Conservation (phyloP, 495 filamentous ascomycete species). For the Talaromyces liani region DNA sequence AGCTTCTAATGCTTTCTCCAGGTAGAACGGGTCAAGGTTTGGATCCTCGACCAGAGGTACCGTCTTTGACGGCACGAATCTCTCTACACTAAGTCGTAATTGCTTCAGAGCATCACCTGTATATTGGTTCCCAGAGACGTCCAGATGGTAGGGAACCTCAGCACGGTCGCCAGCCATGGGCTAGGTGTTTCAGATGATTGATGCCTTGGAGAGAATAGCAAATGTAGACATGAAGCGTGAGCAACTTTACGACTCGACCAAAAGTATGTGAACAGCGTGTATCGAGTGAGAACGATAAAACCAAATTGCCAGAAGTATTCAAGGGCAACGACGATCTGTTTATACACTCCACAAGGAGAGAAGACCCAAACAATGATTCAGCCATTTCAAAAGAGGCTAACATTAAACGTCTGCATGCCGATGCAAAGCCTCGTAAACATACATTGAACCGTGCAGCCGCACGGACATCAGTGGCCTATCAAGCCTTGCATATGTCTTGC, state of each 20-base stretch:
- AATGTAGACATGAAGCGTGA: neutral
- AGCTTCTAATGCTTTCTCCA: constrained; percentile 30
- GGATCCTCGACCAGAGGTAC: constrained; percentile 25
- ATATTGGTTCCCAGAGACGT: constrained; percentile 6
- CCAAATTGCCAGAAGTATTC: constrained; percentile 7
- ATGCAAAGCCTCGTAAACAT: constrained; percentile 37
- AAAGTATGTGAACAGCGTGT: neutral
- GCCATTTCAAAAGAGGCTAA: constrained; percentile 8
- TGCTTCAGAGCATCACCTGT: constrained; percentile 8
- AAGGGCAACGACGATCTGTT: constrained; percentile 33
- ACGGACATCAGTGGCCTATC: constrained; percentile 37
- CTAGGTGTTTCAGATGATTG: constrained; percentile 13
- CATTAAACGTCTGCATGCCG: constrained; percentile 28
- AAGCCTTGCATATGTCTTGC: constrained; percentile 39
- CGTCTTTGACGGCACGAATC: constrained; percentile 1
- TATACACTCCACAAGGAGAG: constrained; percentile 29
- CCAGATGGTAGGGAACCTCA: constrained; percentile 9
- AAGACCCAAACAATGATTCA: constrained; percentile 12
- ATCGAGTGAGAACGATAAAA: neutral
- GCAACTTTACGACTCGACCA: neutral
- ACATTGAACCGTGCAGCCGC: constrained; percentile 22
- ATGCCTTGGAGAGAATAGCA: neutral
- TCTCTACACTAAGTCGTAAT: neutral
- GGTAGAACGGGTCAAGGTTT: constrained; percentile 39
- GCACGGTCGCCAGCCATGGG: constrained; percentile 31